Percentiles rank a stretch among this genome's conserved stretches.
Conservation (phyloP, 352 stramenopile species). For the Pythium chondricola region DNA sequence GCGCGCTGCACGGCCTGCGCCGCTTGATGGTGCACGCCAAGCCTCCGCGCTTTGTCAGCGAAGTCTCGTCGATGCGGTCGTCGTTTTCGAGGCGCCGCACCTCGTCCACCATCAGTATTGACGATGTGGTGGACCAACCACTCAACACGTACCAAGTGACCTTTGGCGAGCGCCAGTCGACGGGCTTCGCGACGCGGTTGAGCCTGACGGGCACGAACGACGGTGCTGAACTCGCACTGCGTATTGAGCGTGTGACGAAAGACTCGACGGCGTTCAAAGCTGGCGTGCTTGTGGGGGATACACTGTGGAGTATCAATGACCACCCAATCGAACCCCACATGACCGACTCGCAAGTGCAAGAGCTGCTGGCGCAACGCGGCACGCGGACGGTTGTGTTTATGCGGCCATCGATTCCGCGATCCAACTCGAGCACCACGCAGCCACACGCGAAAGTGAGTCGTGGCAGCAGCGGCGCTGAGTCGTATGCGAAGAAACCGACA, state of each 20-base stretch:
- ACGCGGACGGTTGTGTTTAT: conserved; percentile 53
- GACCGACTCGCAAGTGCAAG: conserved; percentile 51
- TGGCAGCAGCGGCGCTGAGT: conserved; percentile 1
- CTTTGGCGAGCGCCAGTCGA: conserved; percentile 38
- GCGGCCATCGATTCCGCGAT: not conserved
- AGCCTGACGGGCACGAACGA: conserved; percentile 10
- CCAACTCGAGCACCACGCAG: conserved; percentile 23
- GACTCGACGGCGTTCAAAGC: conserved; percentile 44
- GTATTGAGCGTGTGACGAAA: conserved; percentile 47
- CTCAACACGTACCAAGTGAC: conserved; percentile 55
- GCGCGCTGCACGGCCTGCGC: conserved; percentile 50
- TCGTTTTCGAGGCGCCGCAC: conserved; percentile 13
- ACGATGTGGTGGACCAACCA: conserved; percentile 4
- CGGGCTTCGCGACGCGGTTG: conserved; percentile 38
- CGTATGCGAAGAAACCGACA: conserved; percentile 27
- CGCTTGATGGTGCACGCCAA: conserved; percentile 58
- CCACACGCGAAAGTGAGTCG: no score
- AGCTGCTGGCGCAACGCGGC: conserved; percentile 46
- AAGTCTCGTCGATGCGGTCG: conserved; percentile 20
- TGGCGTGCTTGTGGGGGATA: conserved; percentile 50
- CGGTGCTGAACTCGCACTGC: conserved; percentile 34
- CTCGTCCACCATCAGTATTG: conserved; percentile 1
- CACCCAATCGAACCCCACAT: conserved; percentile 54
- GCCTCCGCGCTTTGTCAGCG: conserved; percentile 58
- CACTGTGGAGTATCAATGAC: conserved; percentile 55